Base-by-base conservation (phyloP, 169 alveolate genomes). In the Plasmodium gonderi region DNA sequence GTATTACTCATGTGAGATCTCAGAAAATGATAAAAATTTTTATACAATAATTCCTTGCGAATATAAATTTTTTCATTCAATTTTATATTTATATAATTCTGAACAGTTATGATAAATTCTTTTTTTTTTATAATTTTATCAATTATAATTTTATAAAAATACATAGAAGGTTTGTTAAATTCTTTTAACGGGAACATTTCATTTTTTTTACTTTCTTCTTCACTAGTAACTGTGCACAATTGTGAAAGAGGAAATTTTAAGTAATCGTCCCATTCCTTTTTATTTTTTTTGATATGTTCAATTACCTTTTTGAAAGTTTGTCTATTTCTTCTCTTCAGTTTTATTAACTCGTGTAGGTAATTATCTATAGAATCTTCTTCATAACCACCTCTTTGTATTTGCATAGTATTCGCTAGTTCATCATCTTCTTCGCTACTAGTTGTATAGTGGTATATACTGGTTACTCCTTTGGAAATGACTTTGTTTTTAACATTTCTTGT, bases 41-140 rank as follows among this genome's bases (percentile, higher is more conserved):
- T 29, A 12, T 45, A 45, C 0, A 83, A 8, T 23, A 45, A 4
- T 17, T 69, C 65, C 49, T 76, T 69, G 20, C n/a, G 9, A 3
- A 69, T n/a, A 29, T 31, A 83, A 12, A 83, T 42, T 4, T 20
- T 12, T 7, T 20, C 17, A 11, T 29, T 14, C 31, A 83, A 42
- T 17, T 83, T 83, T n/a, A 47, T 38, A 33, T 14, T 14, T 33
- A 83, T 36, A 11, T 83, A 83, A 11, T 45, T 74, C 31, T 40
- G 8, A 47, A 83, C 77, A 51, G 82, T 36, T 0, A 31, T 51
- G 64, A 33, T 4, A 69, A 83, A 11, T 4, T 17, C 31, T 31
- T 83, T 8, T 65, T 72, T 83, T 29, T 49, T 68, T 3, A 83
- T 36, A 33, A 83, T 68, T 47, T 49, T 83, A 12, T 83, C 92